Percentiles rank a stretch among this genome's conserved stretches.
phyloP scores from a whole-genome alignment of 805 yeast genomes.

The Spathaspora girioi region DNA sequence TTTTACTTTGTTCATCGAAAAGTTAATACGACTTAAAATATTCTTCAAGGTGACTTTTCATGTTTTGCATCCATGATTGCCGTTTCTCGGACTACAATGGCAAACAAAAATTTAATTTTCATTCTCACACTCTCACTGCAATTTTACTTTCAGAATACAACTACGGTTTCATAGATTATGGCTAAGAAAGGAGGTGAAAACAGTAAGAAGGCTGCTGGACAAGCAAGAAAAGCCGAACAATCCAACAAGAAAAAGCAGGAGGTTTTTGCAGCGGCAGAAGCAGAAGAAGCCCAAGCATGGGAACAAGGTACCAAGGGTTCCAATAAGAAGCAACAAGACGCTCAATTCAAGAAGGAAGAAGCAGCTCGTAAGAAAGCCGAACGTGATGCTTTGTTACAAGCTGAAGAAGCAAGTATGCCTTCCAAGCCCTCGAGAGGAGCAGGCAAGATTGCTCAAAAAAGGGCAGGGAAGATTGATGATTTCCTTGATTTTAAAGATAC shows the following conservation, averaged over 20 bases:
- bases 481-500: conserved; percentile 51
- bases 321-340: conserved; percentile 66
- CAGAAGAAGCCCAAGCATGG: conserved; percentile 64
- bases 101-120: background rate
- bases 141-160: background rate
- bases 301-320: conserved; percentile 67
- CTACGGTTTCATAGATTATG: conserved; percentile 24
- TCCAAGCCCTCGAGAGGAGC: conserved; percentile 63
- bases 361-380: conserved; percentile 80
- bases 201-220: conserved; percentile 57
- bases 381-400: conserved; percentile 61
- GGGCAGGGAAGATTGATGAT: conserved; percentile 63
- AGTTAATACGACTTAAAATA: background rate
- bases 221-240: conserved; percentile 63
- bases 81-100: background rate
- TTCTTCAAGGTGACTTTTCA: background rate
- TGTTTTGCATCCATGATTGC: conserved; percentile 1
- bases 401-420: conserved; percentile 64
- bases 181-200: conserved; percentile 49
- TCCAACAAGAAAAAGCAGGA: conserved; percentile 56
- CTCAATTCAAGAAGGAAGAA: conserved; percentile 66
- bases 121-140: background rate
- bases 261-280: conserved; percentile 43
- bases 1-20: background rate
- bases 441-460: conserved; percentile 59